These are phyloP conservation scores for Neonectria hederae DNA, from an alignment of 2,329 filamentous ascomycete species.

Conservation along the genomic window DNA sequence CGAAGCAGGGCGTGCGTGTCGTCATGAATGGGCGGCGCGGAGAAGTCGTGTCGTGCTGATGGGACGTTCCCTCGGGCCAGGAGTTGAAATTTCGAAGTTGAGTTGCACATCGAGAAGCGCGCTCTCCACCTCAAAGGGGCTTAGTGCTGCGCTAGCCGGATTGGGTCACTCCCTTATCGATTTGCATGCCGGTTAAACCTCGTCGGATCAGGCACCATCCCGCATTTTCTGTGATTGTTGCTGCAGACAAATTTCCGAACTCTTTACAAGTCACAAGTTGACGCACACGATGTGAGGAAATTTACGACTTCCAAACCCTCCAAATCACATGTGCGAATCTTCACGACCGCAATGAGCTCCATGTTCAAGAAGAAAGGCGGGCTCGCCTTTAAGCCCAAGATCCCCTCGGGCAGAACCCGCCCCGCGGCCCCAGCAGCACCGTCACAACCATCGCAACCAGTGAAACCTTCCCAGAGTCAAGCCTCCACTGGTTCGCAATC, in stretches of 20 bases:
- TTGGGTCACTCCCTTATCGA: slow-evolving; percentile 47
- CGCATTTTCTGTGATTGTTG: slow-evolving; percentile 40
- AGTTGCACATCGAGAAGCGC: slow-evolving; percentile 52
- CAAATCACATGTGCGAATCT: slow-evolving; percentile 24
- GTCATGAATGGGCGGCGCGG: slow-evolving; percentile 49
- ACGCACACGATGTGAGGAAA: slow-evolving; percentile 32
- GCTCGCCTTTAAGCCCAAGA: slow-evolving; percentile 76
- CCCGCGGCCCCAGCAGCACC: slow-evolving; percentile 52
- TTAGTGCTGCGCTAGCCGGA: slow-evolving; percentile 48
- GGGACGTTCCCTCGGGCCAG: slow-evolving; percentile 48
- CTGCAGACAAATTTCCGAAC: slow-evolving; percentile 34
- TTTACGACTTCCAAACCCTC: slow-evolving; percentile 18
- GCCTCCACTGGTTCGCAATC: slow-evolving; percentile 23
- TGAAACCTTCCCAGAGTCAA: slow-evolving; percentile 33
- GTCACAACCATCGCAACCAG: slow-evolving; percentile 40
- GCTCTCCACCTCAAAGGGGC: slow-evolving; percentile 47
- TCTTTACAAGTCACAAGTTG: slow-evolving; percentile 11
- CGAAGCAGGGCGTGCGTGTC: slow-evolving; percentile 44
- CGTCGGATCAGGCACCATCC: slow-evolving; percentile 41
- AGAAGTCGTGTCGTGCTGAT: slow-evolving; percentile 47
- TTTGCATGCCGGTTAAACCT: slow-evolving; percentile 47
- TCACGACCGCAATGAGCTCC: slow-evolving; percentile 63
- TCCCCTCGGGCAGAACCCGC: slow-evolving; percentile 64
- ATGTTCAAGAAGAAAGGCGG: slow-evolving; percentile 74
- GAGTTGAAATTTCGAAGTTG: slow-evolving; percentile 58